Percentiles rank a stretch among this genome's conserved stretches.
Conservation (phyloP, 352 stramenopile species). For the Phytophthora pinifolia region DNA sequence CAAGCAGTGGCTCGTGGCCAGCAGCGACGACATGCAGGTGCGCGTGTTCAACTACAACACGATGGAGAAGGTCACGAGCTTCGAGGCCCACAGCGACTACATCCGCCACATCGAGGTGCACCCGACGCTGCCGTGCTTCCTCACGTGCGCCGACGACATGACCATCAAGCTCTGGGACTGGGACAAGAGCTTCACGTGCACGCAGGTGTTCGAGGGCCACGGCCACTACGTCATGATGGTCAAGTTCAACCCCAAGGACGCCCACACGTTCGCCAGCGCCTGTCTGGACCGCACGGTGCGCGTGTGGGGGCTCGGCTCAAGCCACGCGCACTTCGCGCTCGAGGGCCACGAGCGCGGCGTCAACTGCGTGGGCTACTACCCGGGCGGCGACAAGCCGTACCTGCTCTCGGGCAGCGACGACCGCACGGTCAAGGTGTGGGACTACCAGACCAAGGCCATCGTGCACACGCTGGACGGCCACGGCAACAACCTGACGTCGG, state of each 20-base stretch:
- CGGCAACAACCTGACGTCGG: slow-evolving; percentile 97
- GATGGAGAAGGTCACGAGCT: slow-evolving; percentile 94
- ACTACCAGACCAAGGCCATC: slow-evolving; percentile 99
- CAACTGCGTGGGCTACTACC: slow-evolving; percentile 99
- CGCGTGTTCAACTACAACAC: slow-evolving; percentile 99
- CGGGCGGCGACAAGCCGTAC: slow-evolving; percentile 98
- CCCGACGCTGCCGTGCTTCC: slow-evolving; percentile 95
- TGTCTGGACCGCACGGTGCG: slow-evolving; percentile 98
- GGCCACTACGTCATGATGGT: slow-evolving; percentile 99
- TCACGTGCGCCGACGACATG: slow-evolving; percentile 98
- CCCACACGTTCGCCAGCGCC: slow-evolving; percentile 98
- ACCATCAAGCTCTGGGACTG: slow-evolving; percentile 99
- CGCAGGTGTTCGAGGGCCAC: slow-evolving; percentile 92
- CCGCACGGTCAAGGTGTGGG: slow-evolving; percentile 98
- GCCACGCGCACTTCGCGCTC: slow-evolving; percentile 92
- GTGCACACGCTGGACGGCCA: slow-evolving; percentile 99
- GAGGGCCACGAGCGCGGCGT: slow-evolving; percentile 96
- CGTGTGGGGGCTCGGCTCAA: slow-evolving; percentile 92
- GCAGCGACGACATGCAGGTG: slow-evolving; percentile 96
- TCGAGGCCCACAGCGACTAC: slow-evolving; percentile 99
- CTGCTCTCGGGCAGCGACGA: slow-evolving; percentile 96
- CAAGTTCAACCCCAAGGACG: slow-evolving; percentile 99
- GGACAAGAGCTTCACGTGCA: slow-evolving; percentile 83
- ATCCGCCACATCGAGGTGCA: slow-evolving; percentile 98
- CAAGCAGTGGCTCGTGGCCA: slow-evolving; percentile 98